Base-by-base conservation (phyloP, 176 grass and related monocot species). In the Phyllostachys edulis region DNA sequence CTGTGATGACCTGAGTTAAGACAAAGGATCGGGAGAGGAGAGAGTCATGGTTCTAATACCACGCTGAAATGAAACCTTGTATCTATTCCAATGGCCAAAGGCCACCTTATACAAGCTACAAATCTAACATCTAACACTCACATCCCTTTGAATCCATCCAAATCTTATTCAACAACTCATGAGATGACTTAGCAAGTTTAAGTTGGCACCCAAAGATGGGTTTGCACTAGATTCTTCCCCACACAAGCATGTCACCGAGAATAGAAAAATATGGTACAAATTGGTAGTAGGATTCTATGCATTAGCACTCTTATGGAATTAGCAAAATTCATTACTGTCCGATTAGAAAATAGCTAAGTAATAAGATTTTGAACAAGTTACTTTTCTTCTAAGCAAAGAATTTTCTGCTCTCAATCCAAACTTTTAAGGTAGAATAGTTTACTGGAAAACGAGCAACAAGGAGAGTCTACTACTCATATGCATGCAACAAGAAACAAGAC, bases 311-410 rank as follows among this genome's bases (percentile, higher is more conserved):
- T 23, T 55, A 73, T 21, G 66, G 40, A 52, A 34, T 60, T 36
- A 73, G 54, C 6, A 7, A 36, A 82, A 60, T 3, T 55, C 40
- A 49, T 12, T 55, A 23, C 55, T 17, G 37, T 63, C 26, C 45
- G 1, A 47, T 83, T 73, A 50, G 55, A 82, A 62, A 45, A 82
- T 24, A 69, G 10, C 50, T 23, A 39, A 16, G 37, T 34, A 47
- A 20, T 46, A 71, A 72, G 39, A 72, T 62, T 59, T 82, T 63
- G 40, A 63, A 45, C 5, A 59, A 37, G 10, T 38, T 2, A 4
- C 18, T 67, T 80, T 63, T 83, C 55, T 83, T 52, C 45, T 37
- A 54, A 51, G 47, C 46, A 80, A 60, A 63, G 40, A 83, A 62
- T 62, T 60, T 51, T 46, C 24, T 21, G 14, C 51, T 40, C 23